Base-by-base conservation (phyloP, 1,284 basidiomycete species). In the Marasmius tenuissimus region DNA sequence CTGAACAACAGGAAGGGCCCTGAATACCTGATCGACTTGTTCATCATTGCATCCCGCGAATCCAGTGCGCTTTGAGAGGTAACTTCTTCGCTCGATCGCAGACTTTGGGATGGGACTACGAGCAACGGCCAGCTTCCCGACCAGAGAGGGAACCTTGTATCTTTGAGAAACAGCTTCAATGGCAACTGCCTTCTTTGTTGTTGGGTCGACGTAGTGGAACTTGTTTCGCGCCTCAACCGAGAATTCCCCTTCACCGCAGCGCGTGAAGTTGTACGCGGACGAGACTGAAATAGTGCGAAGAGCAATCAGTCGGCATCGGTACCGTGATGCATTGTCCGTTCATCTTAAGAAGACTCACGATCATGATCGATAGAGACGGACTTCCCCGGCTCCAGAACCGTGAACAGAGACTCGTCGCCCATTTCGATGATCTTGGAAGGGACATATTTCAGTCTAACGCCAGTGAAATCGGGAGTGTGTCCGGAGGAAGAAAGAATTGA, bases 201-300 rank as follows among this genome's bases (percentile, higher is more conserved):
- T 62, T 12, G 70, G 66, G 55, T 79, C 71, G 61, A 81, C 75
- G 60, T 75, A 68, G 68, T 77, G 73, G 74, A 83, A 82, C 40
- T 71, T 65, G 69, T 76, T 79, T 59, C 70, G 70, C 8, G 78
- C 74, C 60, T 74, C 75, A 58, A 83, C 69, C 47, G 71, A 72
- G 68, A 81, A 83, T 48, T 67, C 59, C 42, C 76, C 78, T 34
- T 66, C 73, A 20, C 80, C 79, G 16, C 78, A 65, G 45, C 63
- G 22, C 45, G 77, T 77, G 69, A 82, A 80, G 72, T 81, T 78
- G 70, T 81, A 82, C 3, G 77, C 76, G 53, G 72, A 67, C 37
- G 78, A 76, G 50, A 81, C 80, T 81, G 18, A 38, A 12, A 34
- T 33, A 53, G 35, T 11, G 14, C 12, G 18, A 37, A n/a, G 16